These are phyloP conservation scores for Magnusiomyces sp. DNA, from an alignment of 1,139 yeast genomes.

Conservation along the genomic window DNA sequence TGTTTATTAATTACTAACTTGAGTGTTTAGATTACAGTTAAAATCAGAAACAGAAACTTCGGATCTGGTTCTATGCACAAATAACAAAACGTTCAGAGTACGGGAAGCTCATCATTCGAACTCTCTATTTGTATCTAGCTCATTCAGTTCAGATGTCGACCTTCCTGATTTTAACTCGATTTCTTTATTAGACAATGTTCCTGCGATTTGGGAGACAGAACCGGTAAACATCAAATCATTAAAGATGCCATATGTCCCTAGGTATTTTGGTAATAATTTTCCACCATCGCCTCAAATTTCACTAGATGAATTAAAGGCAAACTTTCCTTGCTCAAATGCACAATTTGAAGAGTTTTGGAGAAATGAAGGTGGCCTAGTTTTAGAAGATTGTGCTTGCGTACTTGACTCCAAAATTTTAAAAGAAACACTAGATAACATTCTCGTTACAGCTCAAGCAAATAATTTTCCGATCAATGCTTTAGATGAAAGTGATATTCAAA, in stretches of 20 bases:
- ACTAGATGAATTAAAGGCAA: constrained; percentile 36
- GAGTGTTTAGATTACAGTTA: constrained; percentile 33
- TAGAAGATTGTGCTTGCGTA: constrained; percentile 31
- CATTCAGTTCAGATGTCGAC: not conserved
- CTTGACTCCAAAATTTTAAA: constrained; percentile 41
- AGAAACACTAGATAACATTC: too few relatives aligned
- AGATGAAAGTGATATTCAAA: constrained; percentile 1
- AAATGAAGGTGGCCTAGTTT: constrained; percentile 47
- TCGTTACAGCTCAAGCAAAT: constrained; percentile 1
- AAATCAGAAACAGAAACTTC: constrained; percentile 30
- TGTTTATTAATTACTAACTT: not conserved
- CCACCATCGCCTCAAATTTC: constrained; percentile 19
- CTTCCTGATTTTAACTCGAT: constrained; percentile 30
- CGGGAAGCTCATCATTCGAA: constrained; percentile 85
- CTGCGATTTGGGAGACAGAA: constrained; percentile 34
- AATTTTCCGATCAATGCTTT: not conserved
- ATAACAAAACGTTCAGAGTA: constrained; percentile 49
- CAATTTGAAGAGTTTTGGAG: constrained; percentile 52
- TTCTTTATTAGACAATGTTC: constrained; percentile 38
- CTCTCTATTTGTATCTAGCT: constrained; percentile 48
- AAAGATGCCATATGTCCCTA: constrained; percentile 31
- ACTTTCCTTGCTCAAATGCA: constrained; percentile 47
- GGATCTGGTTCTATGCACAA: constrained; percentile 57
- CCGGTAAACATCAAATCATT: constrained; percentile 17
- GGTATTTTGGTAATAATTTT: not conserved